These are phyloP conservation scores for Phytophthora pini DNA, from an alignment of 352 stramenopile species.

Conservation along the genomic window DNA sequence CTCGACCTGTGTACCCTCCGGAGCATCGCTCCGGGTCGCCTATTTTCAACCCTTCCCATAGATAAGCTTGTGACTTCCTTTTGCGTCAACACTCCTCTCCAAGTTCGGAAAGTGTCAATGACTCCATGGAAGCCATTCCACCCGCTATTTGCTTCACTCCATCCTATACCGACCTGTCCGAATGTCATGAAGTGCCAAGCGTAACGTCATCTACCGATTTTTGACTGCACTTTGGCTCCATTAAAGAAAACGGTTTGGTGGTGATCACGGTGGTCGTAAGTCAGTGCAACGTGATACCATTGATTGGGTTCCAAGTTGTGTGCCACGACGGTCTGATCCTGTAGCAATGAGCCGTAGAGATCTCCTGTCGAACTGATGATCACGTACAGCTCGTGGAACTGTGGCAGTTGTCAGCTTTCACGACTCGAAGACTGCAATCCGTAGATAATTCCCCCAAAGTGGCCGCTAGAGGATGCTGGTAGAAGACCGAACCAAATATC, in stretches of 20 bases:
- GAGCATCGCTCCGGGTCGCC: too few relatives aligned
- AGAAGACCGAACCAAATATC: conserved; percentile 22
- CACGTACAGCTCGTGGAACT: conserved; percentile 39
- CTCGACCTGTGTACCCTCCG: too few relatives aligned
- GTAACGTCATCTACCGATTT: neutral
- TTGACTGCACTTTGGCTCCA: conserved; percentile 19
- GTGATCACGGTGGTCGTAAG: conserved; percentile 28
- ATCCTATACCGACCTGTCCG: conserved; percentile 40
- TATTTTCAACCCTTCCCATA: neutral
- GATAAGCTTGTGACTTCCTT: conserved; percentile 17
- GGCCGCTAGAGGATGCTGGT: neutral
- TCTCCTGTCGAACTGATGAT: conserved; percentile 26
- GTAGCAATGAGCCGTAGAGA: conserved; percentile 41
- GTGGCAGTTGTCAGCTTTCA: conserved; percentile 1
- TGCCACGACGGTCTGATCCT: conserved; percentile 9
- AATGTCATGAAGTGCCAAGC: conserved; percentile 23
- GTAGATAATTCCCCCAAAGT: conserved; percentile 18
- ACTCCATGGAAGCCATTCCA: conserved; percentile 48
- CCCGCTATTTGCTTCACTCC: conserved; percentile 4
- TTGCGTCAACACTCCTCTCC: conserved; percentile 19
- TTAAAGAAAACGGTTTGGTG: conserved; percentile 35
- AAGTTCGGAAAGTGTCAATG: conserved; percentile 42
- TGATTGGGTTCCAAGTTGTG: conserved; percentile 17
- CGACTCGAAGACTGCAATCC: conserved; percentile 13
- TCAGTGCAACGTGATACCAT: conserved; percentile 51